These are phyloP conservation scores for Tulasnella sp. DNA, from an alignment of 768 basidiomycete genomes.

Conservation along the genomic window DNA sequence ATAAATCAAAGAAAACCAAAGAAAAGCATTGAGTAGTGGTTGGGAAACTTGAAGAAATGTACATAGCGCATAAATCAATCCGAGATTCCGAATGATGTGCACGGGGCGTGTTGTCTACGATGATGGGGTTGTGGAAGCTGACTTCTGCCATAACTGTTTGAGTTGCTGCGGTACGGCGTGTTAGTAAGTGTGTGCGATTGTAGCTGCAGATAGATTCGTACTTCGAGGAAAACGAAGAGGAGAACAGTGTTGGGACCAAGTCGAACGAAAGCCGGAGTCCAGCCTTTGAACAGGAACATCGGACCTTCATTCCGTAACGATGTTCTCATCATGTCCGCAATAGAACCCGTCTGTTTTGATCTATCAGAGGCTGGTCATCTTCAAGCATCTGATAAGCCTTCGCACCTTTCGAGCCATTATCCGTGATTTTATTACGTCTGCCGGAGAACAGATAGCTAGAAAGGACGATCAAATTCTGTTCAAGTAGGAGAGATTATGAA, in stretches of 20 bases:
- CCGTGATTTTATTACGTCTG: constrained; percentile 16
- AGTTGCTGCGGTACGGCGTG: background rate
- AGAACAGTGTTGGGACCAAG: constrained; percentile 15
- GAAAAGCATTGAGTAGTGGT: background rate
- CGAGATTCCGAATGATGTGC: background rate
- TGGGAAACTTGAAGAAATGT: background rate
- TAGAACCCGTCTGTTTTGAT: background rate
- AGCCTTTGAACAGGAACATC: constrained; percentile 14
- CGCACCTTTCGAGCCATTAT: constrained; percentile 14
- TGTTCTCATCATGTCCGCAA: constrained; percentile 2
- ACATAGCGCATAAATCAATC: background rate
- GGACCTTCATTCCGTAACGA: constrained; percentile 12
- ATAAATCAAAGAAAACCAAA: background rate
- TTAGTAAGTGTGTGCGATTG: background rate
- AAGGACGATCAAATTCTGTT: background rate
- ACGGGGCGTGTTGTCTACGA: background rate
- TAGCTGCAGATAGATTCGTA: background rate
- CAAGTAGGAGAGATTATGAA: background rate
- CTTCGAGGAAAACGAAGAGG: constrained; percentile 16
- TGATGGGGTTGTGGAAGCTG: background rate
- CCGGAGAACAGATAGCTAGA: constrained; percentile 15
- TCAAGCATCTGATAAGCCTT: background rate
- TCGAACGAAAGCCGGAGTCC: constrained; percentile 16
- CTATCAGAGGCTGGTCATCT: background rate
- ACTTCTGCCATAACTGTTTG: background rate